Evolutionary conservation across 441 rosid species (phyloP).

Genomic region (Metrosideros polymorpha): DNA sequence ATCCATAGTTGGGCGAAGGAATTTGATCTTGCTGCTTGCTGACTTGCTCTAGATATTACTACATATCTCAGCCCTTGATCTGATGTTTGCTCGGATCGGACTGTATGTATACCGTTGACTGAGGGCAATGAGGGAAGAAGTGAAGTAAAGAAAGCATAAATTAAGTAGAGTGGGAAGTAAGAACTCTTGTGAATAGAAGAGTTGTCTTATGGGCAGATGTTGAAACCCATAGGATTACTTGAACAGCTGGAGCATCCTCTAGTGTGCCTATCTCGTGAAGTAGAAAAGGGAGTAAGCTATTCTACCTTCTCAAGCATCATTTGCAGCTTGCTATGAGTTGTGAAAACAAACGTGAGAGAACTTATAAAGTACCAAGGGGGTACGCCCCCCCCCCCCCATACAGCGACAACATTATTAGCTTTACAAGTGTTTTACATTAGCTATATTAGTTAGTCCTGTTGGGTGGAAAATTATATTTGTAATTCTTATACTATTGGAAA

Average conservation of each 20-base stretch:
- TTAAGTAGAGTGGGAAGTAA: not conserved
- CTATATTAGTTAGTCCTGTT: not conserved
- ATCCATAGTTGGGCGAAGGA: not conserved
- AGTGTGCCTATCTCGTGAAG: not conserved
- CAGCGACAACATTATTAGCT: not conserved
- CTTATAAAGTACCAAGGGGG: not conserved
- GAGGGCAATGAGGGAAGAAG: not conserved
- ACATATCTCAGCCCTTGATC: not conserved
- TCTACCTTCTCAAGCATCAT: not conserved
- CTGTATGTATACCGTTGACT: not conserved
- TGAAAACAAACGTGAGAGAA: too few relatives aligned
- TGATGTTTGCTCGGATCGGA: not conserved
- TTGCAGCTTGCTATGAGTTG: not conserved
- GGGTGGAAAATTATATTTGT: not conserved
- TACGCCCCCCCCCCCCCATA: not conserved
- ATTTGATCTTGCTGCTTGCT: not conserved
- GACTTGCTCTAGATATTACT: not conserved
- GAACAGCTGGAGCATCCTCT: not conserved
- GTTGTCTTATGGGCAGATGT: not conserved
- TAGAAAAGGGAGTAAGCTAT: not conserved
- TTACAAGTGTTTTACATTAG: not conserved
- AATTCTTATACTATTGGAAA: not conserved
- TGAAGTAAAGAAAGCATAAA: not conserved
- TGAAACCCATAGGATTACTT: not conserved
- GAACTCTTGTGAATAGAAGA: not conserved